Percentiles rank a stretch among this genome's conserved stretches.
Evolutionary conservation across 768 basidiomycete genomes (phyloP).

Genomic region (Phaeotremella skinneri): DNA sequence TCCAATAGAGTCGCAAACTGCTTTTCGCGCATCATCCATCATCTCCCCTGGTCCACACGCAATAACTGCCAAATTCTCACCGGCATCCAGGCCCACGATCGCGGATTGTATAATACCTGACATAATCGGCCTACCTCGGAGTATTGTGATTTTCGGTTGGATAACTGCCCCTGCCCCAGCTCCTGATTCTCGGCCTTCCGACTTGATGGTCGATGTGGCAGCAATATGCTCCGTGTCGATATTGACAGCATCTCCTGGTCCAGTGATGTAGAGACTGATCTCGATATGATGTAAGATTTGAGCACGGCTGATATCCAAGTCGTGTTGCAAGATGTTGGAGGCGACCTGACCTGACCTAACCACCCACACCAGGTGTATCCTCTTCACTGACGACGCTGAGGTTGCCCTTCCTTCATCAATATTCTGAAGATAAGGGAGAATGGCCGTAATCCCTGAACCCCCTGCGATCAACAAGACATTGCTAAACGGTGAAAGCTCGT

Average conservation of each 20-base stretch:
- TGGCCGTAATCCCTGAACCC: conserved; percentile 26
- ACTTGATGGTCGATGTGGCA: not conserved
- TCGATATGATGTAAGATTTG: not conserved
- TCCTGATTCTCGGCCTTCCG: not conserved
- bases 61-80: conserved; percentile 22
- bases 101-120: not conserved
- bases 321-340: conserved; percentile 15
- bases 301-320: conserved; percentile 9
- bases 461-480: conserved; percentile 25
- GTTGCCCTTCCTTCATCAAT: conserved; percentile 8
- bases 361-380: conserved; percentile 33
- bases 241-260: not conserved
- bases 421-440: conserved; percentile 20
- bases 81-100: conserved; percentile 5
- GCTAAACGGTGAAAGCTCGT: conserved; percentile 16
- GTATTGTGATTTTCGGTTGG: conserved; percentile 3
- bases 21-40: conserved; percentile 30
- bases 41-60: conserved; percentile 29
- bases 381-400: conserved; percentile 2
- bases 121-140: conserved; percentile 18
- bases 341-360: conserved; percentile 22
- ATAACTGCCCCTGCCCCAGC: not conserved
- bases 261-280: conserved; percentile 10
- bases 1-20: conserved; percentile 19
- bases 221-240: conserved; percentile 1